These are phyloP conservation scores for Xerocomus brunneocitrinus DNA, from an alignment of 768 basidiomycete genomes.

Conservation along the genomic window DNA sequence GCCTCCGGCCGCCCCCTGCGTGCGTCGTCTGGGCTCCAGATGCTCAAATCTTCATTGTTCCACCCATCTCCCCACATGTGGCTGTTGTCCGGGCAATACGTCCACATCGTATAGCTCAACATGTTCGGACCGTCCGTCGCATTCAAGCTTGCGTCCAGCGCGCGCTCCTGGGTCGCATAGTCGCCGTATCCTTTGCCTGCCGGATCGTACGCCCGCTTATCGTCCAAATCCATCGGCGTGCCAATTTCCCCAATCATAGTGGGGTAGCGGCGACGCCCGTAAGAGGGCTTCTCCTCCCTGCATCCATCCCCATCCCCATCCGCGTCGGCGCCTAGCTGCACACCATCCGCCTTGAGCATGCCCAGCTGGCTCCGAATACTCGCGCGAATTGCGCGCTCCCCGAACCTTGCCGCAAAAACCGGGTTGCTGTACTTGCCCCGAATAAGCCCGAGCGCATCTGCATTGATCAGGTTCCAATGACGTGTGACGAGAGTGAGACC, in stretches of 20 bases:
- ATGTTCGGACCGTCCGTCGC: slow-evolving; percentile 71
- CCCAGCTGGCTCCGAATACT: slow-evolving; percentile 80
- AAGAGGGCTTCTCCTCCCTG: not conserved
- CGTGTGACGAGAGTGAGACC: slow-evolving; percentile 89
- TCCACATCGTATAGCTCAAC: slow-evolving; percentile 84
- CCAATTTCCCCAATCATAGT: slow-evolving; percentile 96
- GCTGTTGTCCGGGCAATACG: slow-evolving; percentile 75
- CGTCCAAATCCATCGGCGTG: slow-evolving; percentile 92
- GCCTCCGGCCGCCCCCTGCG: not conserved
- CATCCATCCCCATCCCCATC: not conserved
- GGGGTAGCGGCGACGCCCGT: slow-evolving; percentile 47
- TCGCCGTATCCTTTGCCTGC: slow-evolving; percentile 54
- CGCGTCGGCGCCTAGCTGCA: slow-evolving; percentile 44
- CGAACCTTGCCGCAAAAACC: slow-evolving; percentile 72
- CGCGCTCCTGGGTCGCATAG: slow-evolving; percentile 71
- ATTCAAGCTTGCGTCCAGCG: slow-evolving; percentile 82
- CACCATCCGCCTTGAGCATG: slow-evolving; percentile 69
- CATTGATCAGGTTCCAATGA: slow-evolving; percentile 95
- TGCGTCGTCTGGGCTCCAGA: slow-evolving; percentile 81
- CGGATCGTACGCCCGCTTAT: slow-evolving; percentile 71
- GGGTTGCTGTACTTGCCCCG: slow-evolving; percentile 72
- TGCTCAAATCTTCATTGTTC: slow-evolving; percentile 92
- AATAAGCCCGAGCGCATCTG: slow-evolving; percentile 89
- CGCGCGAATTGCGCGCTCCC: slow-evolving; percentile 76
- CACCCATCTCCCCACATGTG: slow-evolving; percentile 94